These are phyloP conservation scores for Gamsiella multidivaricata DNA, from an alignment of 192 early-diverging fungal genomes.

Conservation along the genomic window DNA sequence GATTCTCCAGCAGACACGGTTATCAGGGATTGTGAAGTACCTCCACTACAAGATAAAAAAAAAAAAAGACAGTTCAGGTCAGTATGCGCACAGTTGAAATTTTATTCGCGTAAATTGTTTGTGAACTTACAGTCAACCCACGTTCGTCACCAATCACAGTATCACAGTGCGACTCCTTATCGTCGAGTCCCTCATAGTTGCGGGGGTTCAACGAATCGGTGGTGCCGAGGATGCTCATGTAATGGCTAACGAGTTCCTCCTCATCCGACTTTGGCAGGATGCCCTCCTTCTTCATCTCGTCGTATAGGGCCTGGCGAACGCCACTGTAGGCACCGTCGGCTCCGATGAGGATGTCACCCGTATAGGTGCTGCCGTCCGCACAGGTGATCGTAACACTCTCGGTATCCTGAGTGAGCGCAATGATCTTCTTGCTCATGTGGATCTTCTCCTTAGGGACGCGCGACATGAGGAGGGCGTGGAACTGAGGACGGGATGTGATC, in stretches of 20 bases:
- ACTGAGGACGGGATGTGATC: slow-evolving; percentile 24
- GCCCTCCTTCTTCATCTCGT: slow-evolving; percentile 22
- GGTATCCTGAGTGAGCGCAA: slow-evolving; percentile 12
- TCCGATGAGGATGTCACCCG: slow-evolving; percentile 34
- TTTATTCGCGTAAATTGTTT: too few species aligned
- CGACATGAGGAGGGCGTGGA: slow-evolving; percentile 17
- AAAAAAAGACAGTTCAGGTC: not conserved
- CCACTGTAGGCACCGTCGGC: slow-evolving; percentile 32
- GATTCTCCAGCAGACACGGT: slow-evolving; percentile 26
- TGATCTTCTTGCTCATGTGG: slow-evolving; percentile 25
- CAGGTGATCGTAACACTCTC: slow-evolving; percentile 38
- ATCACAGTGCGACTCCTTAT: slow-evolving; percentile 29
- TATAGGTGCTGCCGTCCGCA: slow-evolving; percentile 20
- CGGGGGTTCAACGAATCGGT: slow-evolving; percentile 23
- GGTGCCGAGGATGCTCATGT: slow-evolving; percentile 29
- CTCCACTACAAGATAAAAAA: slow-evolving; percentile 11
- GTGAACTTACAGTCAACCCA: slow-evolving; percentile 26
- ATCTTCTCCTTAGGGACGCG: slow-evolving; percentile 35
- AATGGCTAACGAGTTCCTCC: slow-evolving; percentile 6
- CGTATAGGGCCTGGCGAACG: slow-evolving; percentile 22
- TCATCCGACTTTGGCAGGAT: slow-evolving; percentile 6
- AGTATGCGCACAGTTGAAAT: too few species aligned
- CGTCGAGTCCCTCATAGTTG: slow-evolving; percentile 32
- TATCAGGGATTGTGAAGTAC: slow-evolving; percentile 26
- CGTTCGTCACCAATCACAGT: slow-evolving; percentile 34